Conservation (phyloP, 225 moss, liverwort and hornwort species). For the Bryoerythrophyllum caledonicum region DNA sequence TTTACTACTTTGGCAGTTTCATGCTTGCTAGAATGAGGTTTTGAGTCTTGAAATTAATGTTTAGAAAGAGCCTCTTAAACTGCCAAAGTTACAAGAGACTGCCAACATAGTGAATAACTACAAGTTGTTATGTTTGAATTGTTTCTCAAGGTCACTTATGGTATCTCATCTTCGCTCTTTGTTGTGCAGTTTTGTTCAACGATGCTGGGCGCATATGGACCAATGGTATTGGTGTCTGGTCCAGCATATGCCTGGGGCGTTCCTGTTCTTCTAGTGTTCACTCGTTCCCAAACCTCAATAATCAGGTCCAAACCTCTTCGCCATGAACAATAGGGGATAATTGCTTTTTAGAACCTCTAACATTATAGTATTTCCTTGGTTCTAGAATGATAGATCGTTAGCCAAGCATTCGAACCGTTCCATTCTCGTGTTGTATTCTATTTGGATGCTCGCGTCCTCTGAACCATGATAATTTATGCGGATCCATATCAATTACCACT, state of each 20-base stretch:
- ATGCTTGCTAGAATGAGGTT: no score
- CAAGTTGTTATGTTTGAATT: neutral
- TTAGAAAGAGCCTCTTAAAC: no score
- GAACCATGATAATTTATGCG: slow-evolving; percentile 12
- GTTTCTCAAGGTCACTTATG: neutral
- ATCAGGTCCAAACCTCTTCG: slow-evolving; percentile 40
- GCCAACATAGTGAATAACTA: no score
- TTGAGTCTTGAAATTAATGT: no score
- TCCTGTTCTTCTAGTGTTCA: slow-evolving; percentile 57
- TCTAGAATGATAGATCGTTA: slow-evolving; percentile 4
- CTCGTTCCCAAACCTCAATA: slow-evolving; percentile 60
- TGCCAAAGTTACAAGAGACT: no score
- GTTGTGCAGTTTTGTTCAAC: slow-evolving; percentile 66
- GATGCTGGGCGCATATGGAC: slow-evolving; percentile 72
- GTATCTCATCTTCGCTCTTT: slow-evolving; percentile 1
- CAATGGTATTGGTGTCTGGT: slow-evolving; percentile 58
- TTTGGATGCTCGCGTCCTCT: neutral
- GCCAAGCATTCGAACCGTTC: neutral
- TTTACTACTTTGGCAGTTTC: no score
- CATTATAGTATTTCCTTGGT: slow-evolving; percentile 1
- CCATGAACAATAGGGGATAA: slow-evolving; percentile 26
- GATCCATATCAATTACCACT: neutral
- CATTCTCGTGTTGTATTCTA: neutral
- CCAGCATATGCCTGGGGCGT: slow-evolving; percentile 89
- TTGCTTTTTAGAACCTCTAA: neutral